Evolutionary conservation across 768 basidiomycete species (phyloP).

Genomic region (Pulveroboletus frians): DNA sequence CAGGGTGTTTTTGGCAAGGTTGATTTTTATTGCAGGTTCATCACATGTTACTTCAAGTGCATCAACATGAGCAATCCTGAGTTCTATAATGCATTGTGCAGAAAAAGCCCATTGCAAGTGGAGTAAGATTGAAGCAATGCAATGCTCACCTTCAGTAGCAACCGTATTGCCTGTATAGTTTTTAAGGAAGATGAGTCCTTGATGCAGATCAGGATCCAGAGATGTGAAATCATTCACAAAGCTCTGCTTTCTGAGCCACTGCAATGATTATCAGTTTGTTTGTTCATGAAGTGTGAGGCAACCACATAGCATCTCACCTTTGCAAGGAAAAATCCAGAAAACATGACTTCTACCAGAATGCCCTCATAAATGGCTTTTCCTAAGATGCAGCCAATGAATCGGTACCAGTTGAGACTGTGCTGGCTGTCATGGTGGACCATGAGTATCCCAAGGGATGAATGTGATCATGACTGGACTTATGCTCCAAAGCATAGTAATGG

Average conservation of each 20-base stretch:
- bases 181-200: constrained; percentile 88
- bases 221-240: constrained; percentile 91
- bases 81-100: constrained; percentile 46
- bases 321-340: constrained; percentile 91
- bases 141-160: constrained; percentile 67
- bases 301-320: constrained; percentile 45
- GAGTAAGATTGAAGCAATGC: background rate
- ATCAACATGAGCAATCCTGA: constrained; percentile 81
- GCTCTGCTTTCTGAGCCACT: constrained; percentile 92
- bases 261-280: background rate
- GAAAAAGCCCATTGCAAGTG: background rate
- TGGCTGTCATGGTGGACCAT: constrained; percentile 26
- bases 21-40: constrained; percentile 87
- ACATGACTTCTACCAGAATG: constrained; percentile 89
- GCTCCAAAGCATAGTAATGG: constrained; percentile 83
- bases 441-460: background rate
- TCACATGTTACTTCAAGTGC: background rate
- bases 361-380: constrained; percentile 97
- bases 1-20: constrained; percentile 76
- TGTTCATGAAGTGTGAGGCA: background rate
- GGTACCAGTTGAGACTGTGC: constrained; percentile 86
- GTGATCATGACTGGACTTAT: constrained; percentile 39
- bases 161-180: constrained; percentile 81
- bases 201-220: constrained; percentile 87
- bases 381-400: constrained; percentile 87